Conservation (phyloP, 176 grass and related monocot genomes). For the Oryza longistaminata region DNA sequence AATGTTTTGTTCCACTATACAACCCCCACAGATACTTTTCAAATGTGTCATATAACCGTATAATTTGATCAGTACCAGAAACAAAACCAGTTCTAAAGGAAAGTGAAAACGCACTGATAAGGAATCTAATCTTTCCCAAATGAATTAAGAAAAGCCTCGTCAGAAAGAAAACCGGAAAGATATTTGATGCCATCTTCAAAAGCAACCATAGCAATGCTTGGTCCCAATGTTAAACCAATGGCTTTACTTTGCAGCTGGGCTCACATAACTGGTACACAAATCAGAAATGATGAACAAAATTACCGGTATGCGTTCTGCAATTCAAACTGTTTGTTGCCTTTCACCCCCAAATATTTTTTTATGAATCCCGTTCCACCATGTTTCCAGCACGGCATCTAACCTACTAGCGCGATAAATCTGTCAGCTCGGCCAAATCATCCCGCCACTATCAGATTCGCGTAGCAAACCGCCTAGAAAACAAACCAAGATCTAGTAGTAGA, state of each 20-base stretch:
- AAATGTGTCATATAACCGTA: neutral
- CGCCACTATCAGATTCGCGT: neutral
- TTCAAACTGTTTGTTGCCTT: too few species aligned
- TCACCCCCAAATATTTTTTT: neutral
- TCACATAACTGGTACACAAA: neutral
- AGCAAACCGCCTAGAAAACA: neutral
- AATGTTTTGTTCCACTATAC: neutral
- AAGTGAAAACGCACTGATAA: neutral
- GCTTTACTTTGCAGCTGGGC: neutral
- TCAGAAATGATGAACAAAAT: neutral
- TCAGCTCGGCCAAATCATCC: too few species aligned
- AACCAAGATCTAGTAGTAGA: constrained; percentile 16
- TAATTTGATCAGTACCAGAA: neutral
- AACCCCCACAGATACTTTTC: neutral
- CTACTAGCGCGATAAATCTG: neutral
- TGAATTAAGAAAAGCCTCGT: neutral
- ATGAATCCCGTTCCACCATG: neutral
- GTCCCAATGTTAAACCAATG: neutral
- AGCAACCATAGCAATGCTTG: neutral
- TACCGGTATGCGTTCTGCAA: neutral
- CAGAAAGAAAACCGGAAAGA: neutral
- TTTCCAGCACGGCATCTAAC: neutral
- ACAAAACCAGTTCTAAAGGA: neutral
- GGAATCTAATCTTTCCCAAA: neutral
- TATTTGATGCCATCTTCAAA: neutral